These are phyloP conservation scores for Candida hungchunana DNA, from an alignment of 805 yeast species.

Conservation along the genomic window DNA sequence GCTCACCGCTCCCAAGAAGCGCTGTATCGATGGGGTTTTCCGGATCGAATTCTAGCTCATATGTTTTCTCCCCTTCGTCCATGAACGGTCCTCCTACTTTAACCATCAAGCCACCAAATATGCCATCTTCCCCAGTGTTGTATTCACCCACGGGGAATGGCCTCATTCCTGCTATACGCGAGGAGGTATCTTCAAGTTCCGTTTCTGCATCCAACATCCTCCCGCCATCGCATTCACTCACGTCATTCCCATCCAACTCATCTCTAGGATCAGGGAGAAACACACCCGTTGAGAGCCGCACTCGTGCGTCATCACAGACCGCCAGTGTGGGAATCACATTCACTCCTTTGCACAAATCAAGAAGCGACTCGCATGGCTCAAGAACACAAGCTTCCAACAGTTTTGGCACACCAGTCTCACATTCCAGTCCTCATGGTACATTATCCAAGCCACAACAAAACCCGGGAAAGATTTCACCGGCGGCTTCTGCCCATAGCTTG, in stretches of 20 bases:
- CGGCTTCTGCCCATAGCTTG: background rate
- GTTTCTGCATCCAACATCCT: too few species aligned
- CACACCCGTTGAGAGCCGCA: conserved; percentile 10
- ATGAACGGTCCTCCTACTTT: conserved; percentile 9
- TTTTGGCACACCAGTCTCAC: background rate
- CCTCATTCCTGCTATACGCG: conserved; percentile 17
- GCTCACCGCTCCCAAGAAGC: conserved; percentile 24
- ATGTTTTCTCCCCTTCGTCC: too few species aligned
- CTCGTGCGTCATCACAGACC: conserved; percentile 11
- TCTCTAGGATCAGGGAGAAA: conserved; percentile 17
- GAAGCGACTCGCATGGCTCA: conserved; percentile 16
- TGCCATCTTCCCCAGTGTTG: conserved; percentile 24
- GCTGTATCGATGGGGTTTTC: conserved; percentile 22
- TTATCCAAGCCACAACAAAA: conserved; percentile 2
- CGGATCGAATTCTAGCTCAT: conserved; percentile 24
- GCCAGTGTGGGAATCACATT: conserved; percentile 4
- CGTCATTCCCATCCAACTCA: conserved; percentile 26
- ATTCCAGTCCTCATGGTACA: conserved; percentile 6
- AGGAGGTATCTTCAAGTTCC: conserved; percentile 13
- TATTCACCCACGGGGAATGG: conserved; percentile 22
- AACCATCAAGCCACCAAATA: conserved; percentile 21
- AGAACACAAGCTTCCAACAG: conserved; percentile 4
- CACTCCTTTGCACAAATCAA: conserved; percentile 12
- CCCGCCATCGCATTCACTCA: conserved; percentile 9
- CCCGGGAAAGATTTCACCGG: conserved; percentile 1